Conservation (phyloP, 345 rosid genomes). For the Lagerstroemia speciosa region DNA sequence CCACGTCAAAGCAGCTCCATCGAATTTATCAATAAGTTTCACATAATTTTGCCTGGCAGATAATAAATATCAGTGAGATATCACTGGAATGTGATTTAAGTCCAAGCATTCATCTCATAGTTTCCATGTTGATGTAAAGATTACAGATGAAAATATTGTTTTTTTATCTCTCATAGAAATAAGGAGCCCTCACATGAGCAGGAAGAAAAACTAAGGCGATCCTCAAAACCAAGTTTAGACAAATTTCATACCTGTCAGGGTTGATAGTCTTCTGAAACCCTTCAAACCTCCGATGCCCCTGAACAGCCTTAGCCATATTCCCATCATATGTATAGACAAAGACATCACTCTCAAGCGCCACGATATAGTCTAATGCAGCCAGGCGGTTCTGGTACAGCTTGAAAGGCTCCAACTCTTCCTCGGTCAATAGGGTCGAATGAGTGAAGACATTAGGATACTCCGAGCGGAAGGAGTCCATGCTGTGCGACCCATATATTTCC, state of each 20-base stretch:
- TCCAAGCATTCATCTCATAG: no score
- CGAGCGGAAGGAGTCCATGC: constrained; percentile 65
- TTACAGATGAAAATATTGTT: no score
- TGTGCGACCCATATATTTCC: constrained; percentile 63
- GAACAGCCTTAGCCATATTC: constrained; percentile 96
- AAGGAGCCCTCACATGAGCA: no score
- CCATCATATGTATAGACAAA: constrained; percentile 91
- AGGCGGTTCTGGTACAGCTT: constrained; percentile 74
- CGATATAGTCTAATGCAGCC: constrained; percentile 83
- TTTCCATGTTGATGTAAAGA: no score
- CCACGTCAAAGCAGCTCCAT: no score
- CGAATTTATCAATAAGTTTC: no score
- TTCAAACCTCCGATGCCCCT: constrained; percentile 82
- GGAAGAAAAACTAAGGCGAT: no score
- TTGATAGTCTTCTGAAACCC: constrained; percentile 78
- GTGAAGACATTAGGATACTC: constrained; percentile 83
- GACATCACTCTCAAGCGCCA: constrained; percentile 88
- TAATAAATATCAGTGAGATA: no score
- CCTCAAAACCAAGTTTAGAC: no score
- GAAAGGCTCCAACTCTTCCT: constrained; percentile 73
- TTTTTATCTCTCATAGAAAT: no score
- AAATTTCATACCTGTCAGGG: constrained; percentile 57
- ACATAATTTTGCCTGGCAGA: no score
- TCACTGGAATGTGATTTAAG: no score
- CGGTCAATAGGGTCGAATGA: constrained; percentile 70